These are phyloP conservation scores for Suhomyces atakaporum DNA, from an alignment of 1,139 yeast species.

Conservation along the genomic window DNA sequence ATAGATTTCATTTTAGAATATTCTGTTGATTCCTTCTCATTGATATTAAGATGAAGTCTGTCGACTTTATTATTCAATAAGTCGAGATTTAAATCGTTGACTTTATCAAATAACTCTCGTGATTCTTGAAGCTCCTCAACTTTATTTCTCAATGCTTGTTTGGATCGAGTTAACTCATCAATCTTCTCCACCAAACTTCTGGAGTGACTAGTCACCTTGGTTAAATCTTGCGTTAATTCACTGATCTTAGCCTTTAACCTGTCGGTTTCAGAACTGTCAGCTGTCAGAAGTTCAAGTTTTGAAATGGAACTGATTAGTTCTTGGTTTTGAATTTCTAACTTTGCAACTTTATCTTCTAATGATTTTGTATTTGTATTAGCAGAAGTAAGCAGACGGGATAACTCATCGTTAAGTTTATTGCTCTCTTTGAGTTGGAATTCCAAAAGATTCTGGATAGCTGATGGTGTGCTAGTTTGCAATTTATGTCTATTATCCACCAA, in stretches of 20 bases:
- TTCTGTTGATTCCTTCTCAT: constrained; percentile 15
- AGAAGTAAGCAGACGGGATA: constrained; percentile 24
- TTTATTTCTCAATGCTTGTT: constrained; percentile 8
- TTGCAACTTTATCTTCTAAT: constrained; percentile 16
- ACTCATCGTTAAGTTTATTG: constrained; percentile 24
- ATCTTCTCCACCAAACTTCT: constrained; percentile 34
- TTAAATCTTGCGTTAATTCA: constrained; percentile 26
- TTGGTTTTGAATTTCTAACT: constrained; percentile 12
- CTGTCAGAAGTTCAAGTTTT: constrained; percentile 20
- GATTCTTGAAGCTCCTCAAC: constrained; percentile 9
- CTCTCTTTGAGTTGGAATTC: constrained; percentile 40
- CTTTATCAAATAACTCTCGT: constrained; percentile 5
- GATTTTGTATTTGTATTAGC: constrained; percentile 15
- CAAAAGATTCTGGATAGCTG: constrained; percentile 30
- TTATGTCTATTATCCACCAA: not conserved
- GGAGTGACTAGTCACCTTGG: constrained; percentile 31
- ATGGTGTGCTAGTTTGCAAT: constrained; percentile 2
- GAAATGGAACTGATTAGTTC: constrained; percentile 7
- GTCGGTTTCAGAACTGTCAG: constrained; percentile 22
- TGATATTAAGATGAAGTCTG: constrained; percentile 14
- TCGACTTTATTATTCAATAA: constrained; percentile 16
- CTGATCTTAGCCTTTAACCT: constrained; percentile 25
- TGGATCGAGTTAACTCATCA: constrained; percentile 20
- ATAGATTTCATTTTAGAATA: constrained; percentile 17
- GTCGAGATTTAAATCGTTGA: constrained; percentile 14